Conservation (phyloP, 1,284 basidiomycete species). For the Entoloma clypeatum region DNA sequence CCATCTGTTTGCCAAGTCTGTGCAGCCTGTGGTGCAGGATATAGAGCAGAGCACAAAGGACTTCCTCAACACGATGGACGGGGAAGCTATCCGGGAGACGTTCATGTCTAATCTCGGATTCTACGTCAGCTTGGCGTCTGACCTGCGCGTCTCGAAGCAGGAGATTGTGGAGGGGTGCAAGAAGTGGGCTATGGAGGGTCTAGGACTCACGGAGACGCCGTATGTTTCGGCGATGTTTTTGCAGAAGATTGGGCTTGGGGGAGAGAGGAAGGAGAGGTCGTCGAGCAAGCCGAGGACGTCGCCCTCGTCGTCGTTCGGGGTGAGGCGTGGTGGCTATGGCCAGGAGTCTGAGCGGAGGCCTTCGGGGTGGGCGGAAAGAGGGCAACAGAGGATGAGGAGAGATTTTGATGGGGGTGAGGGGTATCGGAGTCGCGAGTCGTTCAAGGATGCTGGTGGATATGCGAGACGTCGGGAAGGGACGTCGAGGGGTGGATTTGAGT, state of each 20-base stretch:
- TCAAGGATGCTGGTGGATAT: too few species aligned
- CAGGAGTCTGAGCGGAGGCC: background rate
- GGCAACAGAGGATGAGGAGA: conserved; percentile 2
- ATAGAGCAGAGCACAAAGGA: conserved; percentile 34
- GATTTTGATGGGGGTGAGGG: background rate
- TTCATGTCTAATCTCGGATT: conserved; percentile 76
- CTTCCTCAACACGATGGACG: conserved; percentile 44
- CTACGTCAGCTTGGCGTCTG: conserved; percentile 55
- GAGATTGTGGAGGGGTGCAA: conserved; percentile 62
- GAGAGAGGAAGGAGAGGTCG: background rate
- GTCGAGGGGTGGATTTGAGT: too few species aligned
- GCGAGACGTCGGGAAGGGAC: too few species aligned
- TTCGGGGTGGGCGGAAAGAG: conserved; percentile 6
- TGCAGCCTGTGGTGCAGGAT: conserved; percentile 23
- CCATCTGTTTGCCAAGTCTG: conserved; percentile 15
- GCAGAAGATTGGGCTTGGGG: conserved; percentile 1
- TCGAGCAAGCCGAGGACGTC: background rate
- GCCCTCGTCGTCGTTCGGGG: background rate
- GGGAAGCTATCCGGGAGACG: conserved; percentile 57
- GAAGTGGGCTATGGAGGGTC: conserved; percentile 51
- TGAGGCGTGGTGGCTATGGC: background rate
- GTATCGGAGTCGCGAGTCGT: too few species aligned
- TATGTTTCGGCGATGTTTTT: conserved; percentile 14
- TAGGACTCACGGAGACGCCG: conserved; percentile 15
- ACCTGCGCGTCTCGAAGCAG: conserved; percentile 46